Base-by-base conservation (phyloP, 768 basidiomycete species). In the Hypsizygus marmoreus region DNA sequence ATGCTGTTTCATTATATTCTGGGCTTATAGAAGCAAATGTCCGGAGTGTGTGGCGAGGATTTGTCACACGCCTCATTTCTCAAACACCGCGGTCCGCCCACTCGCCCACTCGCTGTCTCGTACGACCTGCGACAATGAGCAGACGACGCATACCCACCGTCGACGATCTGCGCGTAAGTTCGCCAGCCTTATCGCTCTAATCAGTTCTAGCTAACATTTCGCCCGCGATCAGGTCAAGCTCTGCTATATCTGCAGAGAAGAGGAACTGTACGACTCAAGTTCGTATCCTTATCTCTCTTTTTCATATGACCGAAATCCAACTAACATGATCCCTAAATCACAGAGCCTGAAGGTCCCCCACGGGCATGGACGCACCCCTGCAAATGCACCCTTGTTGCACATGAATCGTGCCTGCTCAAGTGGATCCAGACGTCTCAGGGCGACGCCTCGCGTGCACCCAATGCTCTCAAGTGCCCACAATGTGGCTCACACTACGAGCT, bases 161-260 rank as follows among this genome's bases (percentile, higher is more conserved):
- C 22, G 23, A 63, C 45, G 64, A 66, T 37, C 49, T 66, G 19
- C 57, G 64, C 33, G 64, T 66, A 44, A 32, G 62, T 53, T 13
- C 10, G 16, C 12, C 20, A 11, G 13, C 10, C 13, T 43, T 35
- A 14, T 13, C 32, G 16, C 4, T n/a, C 20, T 10, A 37, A 28
- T 20, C 23, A 28, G 38, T 17, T 7, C 42, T 6, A 45, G 36
- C 20, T 19, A 23, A 49, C 6, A 37, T 20, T 22, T 28, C n/a
- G 35, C 20, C 46, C 19, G 26, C 25, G 12, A 33, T 11, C 47
- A 77, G 75, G 80, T 89, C 50, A 91, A 89, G 62, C 70, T 87
- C 9, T 91, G 88, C 53, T 91, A 86, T 62, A 89, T 91, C 45
- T 91, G 88, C 56, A 69, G 84, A 23, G 88, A 90, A 55, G 86